phyloP scores from a whole-genome alignment of 1,139 yeast species.

The Yamadazyma triangularis region DNA sequence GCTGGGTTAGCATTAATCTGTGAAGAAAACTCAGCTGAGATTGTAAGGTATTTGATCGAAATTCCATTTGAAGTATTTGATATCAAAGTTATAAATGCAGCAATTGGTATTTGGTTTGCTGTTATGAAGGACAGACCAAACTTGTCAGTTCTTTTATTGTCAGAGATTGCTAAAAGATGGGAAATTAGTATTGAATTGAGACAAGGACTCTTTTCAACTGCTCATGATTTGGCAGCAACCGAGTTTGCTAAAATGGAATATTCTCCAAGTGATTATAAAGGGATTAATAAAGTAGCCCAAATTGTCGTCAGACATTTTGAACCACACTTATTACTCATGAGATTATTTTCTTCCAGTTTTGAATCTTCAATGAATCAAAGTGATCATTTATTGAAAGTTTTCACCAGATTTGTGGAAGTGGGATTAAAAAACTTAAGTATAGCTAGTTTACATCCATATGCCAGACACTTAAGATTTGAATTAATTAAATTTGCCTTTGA shows the following conservation, averaged over 20 bases:
- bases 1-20: slow-evolving; percentile 48
- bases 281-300: slow-evolving; percentile 50
- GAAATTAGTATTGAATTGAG: slow-evolving; percentile 56
- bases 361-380: slow-evolving; percentile 77
- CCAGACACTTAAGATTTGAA: slow-evolving; percentile 73
- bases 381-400: slow-evolving; percentile 63
- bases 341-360: slow-evolving; percentile 73
- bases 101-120: slow-evolving; percentile 77
- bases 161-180: slow-evolving; percentile 69
- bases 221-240: slow-evolving; percentile 55
- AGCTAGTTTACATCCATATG: slow-evolving; percentile 80
- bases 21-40: slow-evolving; percentile 43
- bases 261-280: slow-evolving; percentile 71
- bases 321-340: slow-evolving; percentile 68
- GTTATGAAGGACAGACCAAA: slow-evolving; percentile 63
- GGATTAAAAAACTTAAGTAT: slow-evolving; percentile 52
- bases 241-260: slow-evolving; percentile 82
- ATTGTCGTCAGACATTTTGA: slow-evolving; percentile 42
- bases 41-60: slow-evolving; percentile 56
- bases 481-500: slow-evolving; percentile 65
- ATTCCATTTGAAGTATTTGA: slow-evolving; percentile 70
- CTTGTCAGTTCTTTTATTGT: slow-evolving; percentile 55
- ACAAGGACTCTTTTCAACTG: slow-evolving; percentile 64
- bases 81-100: slow-evolving; percentile 57
- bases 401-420: slow-evolving; percentile 55